Percentiles rank a stretch among this genome's conserved stretches.
phyloP scores from a whole-genome alignment of 805 yeast genomes.

The Torulaspora maleeae region DNA sequence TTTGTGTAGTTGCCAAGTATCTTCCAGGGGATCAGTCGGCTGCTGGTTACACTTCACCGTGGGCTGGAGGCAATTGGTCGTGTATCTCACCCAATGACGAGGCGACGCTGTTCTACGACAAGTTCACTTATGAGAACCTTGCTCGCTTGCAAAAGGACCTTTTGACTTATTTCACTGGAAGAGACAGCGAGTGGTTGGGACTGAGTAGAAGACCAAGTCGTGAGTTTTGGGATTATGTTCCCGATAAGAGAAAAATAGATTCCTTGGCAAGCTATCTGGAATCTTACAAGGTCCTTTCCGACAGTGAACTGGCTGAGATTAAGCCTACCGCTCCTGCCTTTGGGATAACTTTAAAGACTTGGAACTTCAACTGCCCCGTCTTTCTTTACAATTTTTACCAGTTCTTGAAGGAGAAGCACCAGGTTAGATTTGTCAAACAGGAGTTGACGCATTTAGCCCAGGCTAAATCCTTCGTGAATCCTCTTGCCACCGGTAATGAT shows the following conservation, averaged over 20 bases:
- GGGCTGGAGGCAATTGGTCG: constrained; percentile 68
- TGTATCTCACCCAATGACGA: constrained; percentile 56
- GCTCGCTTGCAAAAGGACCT: constrained; percentile 40
- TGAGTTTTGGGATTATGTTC: constrained; percentile 53
- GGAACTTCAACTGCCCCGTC: constrained; percentile 70
- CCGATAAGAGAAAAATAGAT: constrained; percentile 43
- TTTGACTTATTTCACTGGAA: constrained; percentile 43
- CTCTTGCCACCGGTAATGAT: constrained; percentile 33
- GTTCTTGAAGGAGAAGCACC: constrained; percentile 40
- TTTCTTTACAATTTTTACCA: constrained; percentile 47
- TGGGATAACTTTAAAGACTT: constrained; percentile 53
- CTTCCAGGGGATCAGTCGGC: constrained; percentile 76
- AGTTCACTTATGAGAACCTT: constrained; percentile 51
- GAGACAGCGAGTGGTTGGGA: constrained; percentile 40
- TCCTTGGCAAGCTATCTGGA: constrained; percentile 48
- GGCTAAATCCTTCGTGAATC: constrained; percentile 38
- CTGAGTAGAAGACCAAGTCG: constrained; percentile 50
- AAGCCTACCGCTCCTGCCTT: constrained; percentile 48
- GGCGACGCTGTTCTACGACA: constrained; percentile 49
- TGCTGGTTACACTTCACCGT: constrained; percentile 66
- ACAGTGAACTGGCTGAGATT: constrained; percentile 31
- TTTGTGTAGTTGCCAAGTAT: constrained; percentile 59
- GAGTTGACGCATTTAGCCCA: constrained; percentile 52
- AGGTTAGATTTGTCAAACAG: constrained; percentile 48
- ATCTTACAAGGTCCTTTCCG: constrained; percentile 41